Percentiles rank a stretch among this genome's conserved stretches.
Conservation (phyloP, 2,329 filamentous ascomycete genomes). For the Colletotrichum euphorbiae region DNA sequence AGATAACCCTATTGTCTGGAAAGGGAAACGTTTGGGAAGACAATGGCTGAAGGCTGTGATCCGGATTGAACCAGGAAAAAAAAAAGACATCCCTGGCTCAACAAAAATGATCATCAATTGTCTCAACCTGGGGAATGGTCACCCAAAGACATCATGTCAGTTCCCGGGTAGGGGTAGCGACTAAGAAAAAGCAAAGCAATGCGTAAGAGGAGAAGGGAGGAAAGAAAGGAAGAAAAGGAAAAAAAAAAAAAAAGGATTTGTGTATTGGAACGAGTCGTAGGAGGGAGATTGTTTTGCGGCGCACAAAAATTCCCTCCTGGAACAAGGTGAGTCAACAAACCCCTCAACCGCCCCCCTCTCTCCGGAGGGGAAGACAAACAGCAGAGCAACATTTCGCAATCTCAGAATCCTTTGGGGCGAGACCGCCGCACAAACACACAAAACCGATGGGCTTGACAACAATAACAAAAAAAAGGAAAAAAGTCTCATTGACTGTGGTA, state of each 20-base stretch:
- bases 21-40: neutral
- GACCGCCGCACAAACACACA: neutral
- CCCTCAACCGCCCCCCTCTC: no score
- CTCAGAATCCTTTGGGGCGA: conserved; percentile 16
- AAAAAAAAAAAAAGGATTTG: no score
- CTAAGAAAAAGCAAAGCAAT: conserved; percentile 11
- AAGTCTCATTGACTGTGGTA: neutral
- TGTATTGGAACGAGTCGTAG: no score
- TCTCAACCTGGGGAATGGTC: conserved; percentile 28
- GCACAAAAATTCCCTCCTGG: conserved; percentile 18
- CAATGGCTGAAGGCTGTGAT: neutral
- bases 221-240: no score
- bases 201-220: no score
- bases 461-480: neutral
- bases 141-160: conserved; percentile 7
- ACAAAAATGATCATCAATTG: conserved; percentile 7
- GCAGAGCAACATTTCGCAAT: conserved; percentile 29
- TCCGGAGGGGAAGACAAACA: neutral
- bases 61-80: neutral
- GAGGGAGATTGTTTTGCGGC: no score
- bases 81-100: conserved; percentile 10
- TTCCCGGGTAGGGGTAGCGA: neutral
- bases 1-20: conserved; percentile 5
- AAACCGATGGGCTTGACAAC: no score
- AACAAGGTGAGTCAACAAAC: conserved; percentile 29